A percentile compares a stretch with the other conserved stretches of the same genome.
Conservation (phyloP, 2,329 filamentous ascomycete genomes). For the Neoascochyta sp. region DNA sequence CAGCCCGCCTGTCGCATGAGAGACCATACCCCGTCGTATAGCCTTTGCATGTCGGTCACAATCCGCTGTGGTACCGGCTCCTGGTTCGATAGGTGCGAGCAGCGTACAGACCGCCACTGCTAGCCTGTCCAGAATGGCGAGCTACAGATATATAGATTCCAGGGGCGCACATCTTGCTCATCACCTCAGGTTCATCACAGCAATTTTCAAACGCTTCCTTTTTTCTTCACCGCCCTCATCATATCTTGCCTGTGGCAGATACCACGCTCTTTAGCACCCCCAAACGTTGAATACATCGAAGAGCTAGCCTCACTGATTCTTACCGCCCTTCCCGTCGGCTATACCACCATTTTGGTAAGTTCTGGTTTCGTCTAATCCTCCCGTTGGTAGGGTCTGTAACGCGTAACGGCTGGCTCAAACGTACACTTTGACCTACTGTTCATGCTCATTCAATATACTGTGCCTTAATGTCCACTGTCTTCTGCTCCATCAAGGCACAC, state of each 20-base stretch:
- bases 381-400: too few species aligned
- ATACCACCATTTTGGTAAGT: conserved; percentile 4
- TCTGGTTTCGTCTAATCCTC: conserved; percentile 1
- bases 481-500: too few species aligned
- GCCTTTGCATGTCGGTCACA: conserved; percentile 19
- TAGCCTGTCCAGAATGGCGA: conserved; percentile 11
- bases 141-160: conserved; percentile 23
- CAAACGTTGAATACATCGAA: conserved; percentile 14
- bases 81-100: too few species aligned
- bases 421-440: conserved; percentile 3
- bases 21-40: conserved; percentile 22
- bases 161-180: conserved; percentile 14
- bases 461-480: too few species aligned
- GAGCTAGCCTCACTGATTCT: conserved; percentile 20
- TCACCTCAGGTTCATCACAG: conserved; percentile 22
- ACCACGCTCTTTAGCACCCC: conserved; percentile 28
- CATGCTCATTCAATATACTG: too few species aligned
- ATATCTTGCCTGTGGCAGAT: conserved; percentile 38
- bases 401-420: too few species aligned
- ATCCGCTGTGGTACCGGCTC: conserved; percentile 26
- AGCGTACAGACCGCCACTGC: conserved; percentile 19
- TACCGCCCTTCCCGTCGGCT: neutral
- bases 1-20: conserved; percentile 22
- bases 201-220: conserved; percentile 19
- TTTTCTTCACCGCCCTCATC: conserved; percentile 20